Evolutionary conservation across 2,329 filamentous ascomycete species (phyloP), one percentile per base, ranked within the genome.

Genomic region (Sporothrix brasiliensis): DNA sequence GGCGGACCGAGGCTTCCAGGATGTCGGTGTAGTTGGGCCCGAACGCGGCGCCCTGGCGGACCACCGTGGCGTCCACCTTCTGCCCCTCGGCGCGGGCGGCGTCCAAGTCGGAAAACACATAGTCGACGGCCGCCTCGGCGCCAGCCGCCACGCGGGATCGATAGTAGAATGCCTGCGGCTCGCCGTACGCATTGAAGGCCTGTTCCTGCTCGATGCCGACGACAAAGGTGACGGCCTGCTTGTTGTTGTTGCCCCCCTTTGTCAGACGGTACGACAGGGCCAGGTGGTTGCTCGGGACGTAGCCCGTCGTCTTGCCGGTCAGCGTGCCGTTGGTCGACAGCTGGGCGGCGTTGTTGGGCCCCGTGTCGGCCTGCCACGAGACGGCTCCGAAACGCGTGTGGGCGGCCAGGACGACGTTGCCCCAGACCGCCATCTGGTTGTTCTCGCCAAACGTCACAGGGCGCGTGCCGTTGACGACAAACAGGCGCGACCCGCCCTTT

Each of bases 381-480:
- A 68, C 67, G 1, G 67, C 10, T 19, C 67, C 67, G 14, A 58
- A 68, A 7, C 7, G 39, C 7, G 67, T 58, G 53, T 68, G 67
- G 11, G 67, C 67, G 0, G 52, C 67, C 39, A 68, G 21, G 1
- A 68, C 53, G 6, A 68, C 67, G 11, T 68, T 68, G 39, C 70
- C 71, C 71, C 71, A 73, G 7, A 27, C 49, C 13, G 71, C 71
- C 71, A 72, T 70, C 52, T 72, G 63, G 14, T 56, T 60, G 24
- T 71, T 68, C 47, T 72, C 71, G 11, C 56, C 47, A 49, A 66
- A 71, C 6, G 68, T 72, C 19, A 65, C 21, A 9, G 70, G 49
- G 49, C 72, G 39, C 14, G 72, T 71, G 34, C 69, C 61, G 49
- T 70, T 70, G 63, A 70, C 52, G 77, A 56, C 41, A 19, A 71